Evolutionary conservation across 805 yeast species (phyloP), one percentile per base, ranked within the genome.

Genomic region (Monosporozyma servazzii): DNA sequence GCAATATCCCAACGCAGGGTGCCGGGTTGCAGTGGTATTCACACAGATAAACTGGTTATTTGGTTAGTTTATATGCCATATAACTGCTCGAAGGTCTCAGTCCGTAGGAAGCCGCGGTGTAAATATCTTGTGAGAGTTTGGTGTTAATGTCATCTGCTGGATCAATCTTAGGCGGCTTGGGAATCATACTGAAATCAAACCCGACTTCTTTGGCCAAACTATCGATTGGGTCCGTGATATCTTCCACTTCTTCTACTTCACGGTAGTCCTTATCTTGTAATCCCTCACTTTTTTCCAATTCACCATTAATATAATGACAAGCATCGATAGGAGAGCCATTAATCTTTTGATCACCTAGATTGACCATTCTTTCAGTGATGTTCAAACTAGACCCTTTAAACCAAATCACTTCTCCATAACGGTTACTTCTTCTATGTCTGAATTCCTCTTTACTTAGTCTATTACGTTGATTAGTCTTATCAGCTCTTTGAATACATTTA

Each of bases 51-150:
- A 8, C 13, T 8, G 5, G 17, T 31, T 30, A 33, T 18, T 45
- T 36, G 44, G 23, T 40, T n/a, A 65, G 48, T 62, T 76, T 79
- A 77, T 77, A 81, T 1, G 88, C 86, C 62, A 88, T 65, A 62
- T 86, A 89, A 60, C 75, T 74, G 2, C 88, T 87, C 48, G 86
- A 78, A 60, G 88, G 95, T 5, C 95, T 49, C 60, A 74, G 50
- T 9, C 67, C 67, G 11, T 56, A 48, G 61, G 20, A 23, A 9
- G 23, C 11, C 3, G 48, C 41, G 53, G 48, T 60, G 62, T 8
- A 67, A 53, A 23, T 47, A 23, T 56, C 51, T 17, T 46, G 44
- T 1, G 65, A 64, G 8, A 15, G 62, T 59, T 15, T 53, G 45
- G n/a, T 53, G 51, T 9, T 13, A 18, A 25, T 23, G n/a, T 48